Evolutionary conservation across 1,139 yeast genomes (phyloP).

Genomic region (Pneumocystis canis): DNA sequence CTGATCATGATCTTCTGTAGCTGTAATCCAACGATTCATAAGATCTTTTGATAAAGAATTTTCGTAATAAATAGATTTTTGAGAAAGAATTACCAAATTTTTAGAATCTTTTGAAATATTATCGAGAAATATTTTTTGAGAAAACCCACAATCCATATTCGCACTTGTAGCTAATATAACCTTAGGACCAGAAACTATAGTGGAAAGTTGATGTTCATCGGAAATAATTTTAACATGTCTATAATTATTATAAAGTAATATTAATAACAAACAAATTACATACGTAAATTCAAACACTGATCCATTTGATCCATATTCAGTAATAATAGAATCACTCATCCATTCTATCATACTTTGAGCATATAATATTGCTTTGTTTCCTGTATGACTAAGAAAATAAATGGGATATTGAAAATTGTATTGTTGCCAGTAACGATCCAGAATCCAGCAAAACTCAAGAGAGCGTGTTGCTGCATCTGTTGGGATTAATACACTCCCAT

Average conservation of each 20-base stretch:
- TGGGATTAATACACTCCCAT: constrained; percentile 72
- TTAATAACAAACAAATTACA: neutral
- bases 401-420: constrained; percentile 42
- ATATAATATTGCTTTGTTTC: constrained; percentile 61
- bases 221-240: constrained; percentile 38
- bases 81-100: constrained; percentile 41
- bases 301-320: constrained; percentile 64
- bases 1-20: neutral
- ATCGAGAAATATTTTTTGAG: constrained; percentile 22
- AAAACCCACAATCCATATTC: constrained; percentile 51
- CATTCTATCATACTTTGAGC: constrained; percentile 88
- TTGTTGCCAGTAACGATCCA: constrained; percentile 45
- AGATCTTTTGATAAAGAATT: constrained; percentile 33
- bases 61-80: constrained; percentile 24
- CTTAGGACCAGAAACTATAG: constrained; percentile 50
- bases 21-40: constrained; percentile 41
- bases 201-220: constrained; percentile 43
- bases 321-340: constrained; percentile 72
- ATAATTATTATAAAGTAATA: neutral
- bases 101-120: constrained; percentile 7
- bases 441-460: constrained; percentile 58
- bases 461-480: constrained; percentile 73
- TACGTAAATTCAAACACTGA: constrained; percentile 45
- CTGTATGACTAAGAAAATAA: constrained; percentile 59
- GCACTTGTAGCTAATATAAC: constrained; percentile 70